Evolutionary conservation across 345 rosid genomes (phyloP).

Genomic region (Syzygium aqueum): DNA sequence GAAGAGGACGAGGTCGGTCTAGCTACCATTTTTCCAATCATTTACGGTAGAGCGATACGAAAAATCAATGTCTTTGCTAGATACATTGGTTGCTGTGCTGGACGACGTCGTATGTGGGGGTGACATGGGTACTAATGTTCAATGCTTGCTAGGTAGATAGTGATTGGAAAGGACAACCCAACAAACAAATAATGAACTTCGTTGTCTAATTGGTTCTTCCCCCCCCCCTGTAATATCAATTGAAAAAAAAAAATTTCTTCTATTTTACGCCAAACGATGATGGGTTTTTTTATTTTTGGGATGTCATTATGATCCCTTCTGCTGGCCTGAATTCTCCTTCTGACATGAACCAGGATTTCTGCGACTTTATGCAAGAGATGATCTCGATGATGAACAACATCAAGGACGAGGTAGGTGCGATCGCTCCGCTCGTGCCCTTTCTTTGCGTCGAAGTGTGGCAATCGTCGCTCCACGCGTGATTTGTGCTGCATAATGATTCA

Average conservation of each 20-base stretch:
- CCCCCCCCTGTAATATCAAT: neutral
- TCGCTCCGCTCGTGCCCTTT: neutral
- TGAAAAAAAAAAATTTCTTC: neutral
- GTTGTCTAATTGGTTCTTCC: neutral
- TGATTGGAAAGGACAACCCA: neutral
- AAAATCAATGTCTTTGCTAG: neutral
- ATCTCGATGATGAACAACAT: conserved; percentile 79
- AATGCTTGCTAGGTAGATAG: neutral
- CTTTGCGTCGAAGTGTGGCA: neutral
- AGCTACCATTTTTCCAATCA: neutral
- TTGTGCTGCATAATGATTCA: neutral
- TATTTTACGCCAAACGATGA: neutral
- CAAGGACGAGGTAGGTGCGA: conserved; percentile 41
- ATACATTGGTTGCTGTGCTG: fast-evolving
- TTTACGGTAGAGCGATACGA: neutral
- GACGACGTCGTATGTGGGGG: neutral
- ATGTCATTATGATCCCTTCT: neutral
- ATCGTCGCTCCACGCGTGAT: neutral
- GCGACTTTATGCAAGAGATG: conserved; percentile 92
- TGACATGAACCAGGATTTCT: conserved; percentile 46
- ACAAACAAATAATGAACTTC: neutral
- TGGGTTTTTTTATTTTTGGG: neutral
- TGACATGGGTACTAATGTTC: neutral
- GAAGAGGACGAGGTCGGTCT: conserved; percentile 63
- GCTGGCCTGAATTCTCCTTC: neutral